phyloP scores from a whole-genome alignment of 2,329 filamentous ascomycete species.

The Teratosphaeria viscida region DNA sequence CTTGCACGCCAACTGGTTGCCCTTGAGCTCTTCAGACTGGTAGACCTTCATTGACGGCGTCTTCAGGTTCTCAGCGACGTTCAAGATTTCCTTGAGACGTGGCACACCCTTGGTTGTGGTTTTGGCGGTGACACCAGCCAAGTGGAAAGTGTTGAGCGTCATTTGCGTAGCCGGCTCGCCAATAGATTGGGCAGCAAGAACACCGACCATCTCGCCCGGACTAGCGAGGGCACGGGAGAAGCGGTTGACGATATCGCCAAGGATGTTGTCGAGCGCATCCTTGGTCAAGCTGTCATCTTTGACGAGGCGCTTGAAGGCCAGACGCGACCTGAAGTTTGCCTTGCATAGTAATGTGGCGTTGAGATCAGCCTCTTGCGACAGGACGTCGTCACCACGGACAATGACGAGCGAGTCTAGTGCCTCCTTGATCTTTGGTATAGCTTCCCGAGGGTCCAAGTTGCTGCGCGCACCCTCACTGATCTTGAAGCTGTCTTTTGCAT shows the following conservation, averaged over 20 bases:
- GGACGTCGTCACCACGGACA: conserved; percentile 71
- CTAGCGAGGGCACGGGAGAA: conserved; percentile 79
- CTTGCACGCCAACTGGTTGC: conserved; percentile 72
- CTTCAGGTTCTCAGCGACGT: conserved; percentile 96
- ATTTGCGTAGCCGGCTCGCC: conserved; percentile 98
- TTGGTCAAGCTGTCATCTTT: conserved; percentile 78
- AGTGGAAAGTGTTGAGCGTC: conserved; percentile 99
- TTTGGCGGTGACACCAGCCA: conserved; percentile 98
- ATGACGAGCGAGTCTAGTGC: conserved; percentile 70
- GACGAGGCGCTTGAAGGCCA: conserved; percentile 89
- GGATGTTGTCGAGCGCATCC: conserved; percentile 80
- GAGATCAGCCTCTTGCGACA: conserved; percentile 76
- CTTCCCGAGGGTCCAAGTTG: conserved; percentile 78
- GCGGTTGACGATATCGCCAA: conserved; percentile 81
- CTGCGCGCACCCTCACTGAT: conserved; percentile 78
- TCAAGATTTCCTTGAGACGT: conserved; percentile 98
- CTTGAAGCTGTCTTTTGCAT: conserved; percentile 80
- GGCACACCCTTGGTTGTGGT: conserved; percentile 98
- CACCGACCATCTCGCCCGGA: conserved; percentile 97
- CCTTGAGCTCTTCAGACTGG: conserved; percentile 50
- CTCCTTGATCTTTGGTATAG: conserved; percentile 66
- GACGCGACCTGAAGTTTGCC: conserved; percentile 73
- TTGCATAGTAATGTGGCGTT: conserved; percentile 90
- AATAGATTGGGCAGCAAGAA: conserved; percentile 94
- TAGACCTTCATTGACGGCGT: conserved; percentile 95